Evolutionary conservation across 768 basidiomycete species (phyloP), one percentile per base, ranked within the genome.

Genomic region (Suillus bovinus): DNA sequence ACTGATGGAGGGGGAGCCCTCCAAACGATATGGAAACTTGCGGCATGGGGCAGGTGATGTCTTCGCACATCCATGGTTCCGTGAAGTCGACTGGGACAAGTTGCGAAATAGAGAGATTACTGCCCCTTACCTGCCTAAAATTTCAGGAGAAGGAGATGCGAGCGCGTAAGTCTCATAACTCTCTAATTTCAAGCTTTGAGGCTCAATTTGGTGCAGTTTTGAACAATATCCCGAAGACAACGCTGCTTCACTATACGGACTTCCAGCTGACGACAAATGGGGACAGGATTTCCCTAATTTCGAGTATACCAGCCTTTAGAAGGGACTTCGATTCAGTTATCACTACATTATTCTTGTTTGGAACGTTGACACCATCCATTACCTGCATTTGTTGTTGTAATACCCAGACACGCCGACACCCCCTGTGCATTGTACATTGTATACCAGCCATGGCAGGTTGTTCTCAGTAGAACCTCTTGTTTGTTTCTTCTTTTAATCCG

Each of bases 71-170:
- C 84, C 85, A 3, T 99, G 96, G 96, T 98, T 98, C 72, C 80
- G 85, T 46, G 95, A 98, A 76, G 95, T 98, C 24, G 90, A 94
- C 66, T 98, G 95, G 95, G 83, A 83, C 54, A 88, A 86, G 75
- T 76, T 98, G 59, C 84, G 82, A 69, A 81, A 82, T 54, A 81
- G 94, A 67, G 94, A 98, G 70, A 98, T 99, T 60, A 91, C 91
- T 16, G 93, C 97, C 27, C 97, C 97, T 3, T 99, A 97, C 77
- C 79, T 98, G 57, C 97, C 97, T 14, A 90, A 90, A 72, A 94
- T 98, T 54, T 84, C 80, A 38, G 89, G 94, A 10, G 97, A 98
- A 13, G 97, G 97, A 1, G 97, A 99, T 75, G 91, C 96, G 6
- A 94, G 92, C 86, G 91, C 91, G 90, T 93, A 72, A 75, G 91